Evolutionary conservation across 768 basidiomycete genomes (phyloP).

Genomic region (Leucocoprinus birnbaumii): DNA sequence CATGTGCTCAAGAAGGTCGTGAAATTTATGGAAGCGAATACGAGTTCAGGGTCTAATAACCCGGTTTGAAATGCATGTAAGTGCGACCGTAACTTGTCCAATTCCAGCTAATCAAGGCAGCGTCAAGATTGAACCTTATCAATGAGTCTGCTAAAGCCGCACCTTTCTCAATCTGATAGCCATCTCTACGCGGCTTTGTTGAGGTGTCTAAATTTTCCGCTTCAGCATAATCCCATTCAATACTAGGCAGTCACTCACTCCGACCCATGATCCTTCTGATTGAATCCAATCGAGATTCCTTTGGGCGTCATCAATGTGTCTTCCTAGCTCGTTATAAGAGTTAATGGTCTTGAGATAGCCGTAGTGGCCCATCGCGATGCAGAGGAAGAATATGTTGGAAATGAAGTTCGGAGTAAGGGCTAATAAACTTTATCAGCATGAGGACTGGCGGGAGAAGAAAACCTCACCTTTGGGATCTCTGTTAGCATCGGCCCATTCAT

Average conservation of each 20-base stretch:
- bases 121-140: neutral
- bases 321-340: conserved; percentile 67
- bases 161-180: conserved; percentile 80
- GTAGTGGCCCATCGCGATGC: conserved; percentile 85
- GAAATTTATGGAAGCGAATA: conserved; percentile 77
- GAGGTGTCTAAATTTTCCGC: conserved; percentile 46
- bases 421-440: conserved; percentile 17
- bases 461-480: conserved; percentile 39
- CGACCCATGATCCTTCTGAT: conserved; percentile 80
- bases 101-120: conserved; percentile 48
- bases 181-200: conserved; percentile 75
- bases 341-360: conserved; percentile 83
- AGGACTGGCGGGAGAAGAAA: neutral
- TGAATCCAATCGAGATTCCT: conserved; percentile 74
- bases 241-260: conserved; percentile 41
- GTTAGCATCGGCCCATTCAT: conserved; percentile 61
- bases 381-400: conserved; percentile 90
- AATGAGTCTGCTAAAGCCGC: neutral
- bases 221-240: neutral
- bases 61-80: conserved; percentile 84
- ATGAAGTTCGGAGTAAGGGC: conserved; percentile 86
- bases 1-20: conserved; percentile 91
- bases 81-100: conserved; percentile 65
- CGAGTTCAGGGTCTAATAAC: conserved; percentile 81
- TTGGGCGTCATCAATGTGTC: conserved; percentile 75